phyloP scores from a whole-genome alignment of 1,139 yeast species.

The Suhomyces yuchorum region DNA sequence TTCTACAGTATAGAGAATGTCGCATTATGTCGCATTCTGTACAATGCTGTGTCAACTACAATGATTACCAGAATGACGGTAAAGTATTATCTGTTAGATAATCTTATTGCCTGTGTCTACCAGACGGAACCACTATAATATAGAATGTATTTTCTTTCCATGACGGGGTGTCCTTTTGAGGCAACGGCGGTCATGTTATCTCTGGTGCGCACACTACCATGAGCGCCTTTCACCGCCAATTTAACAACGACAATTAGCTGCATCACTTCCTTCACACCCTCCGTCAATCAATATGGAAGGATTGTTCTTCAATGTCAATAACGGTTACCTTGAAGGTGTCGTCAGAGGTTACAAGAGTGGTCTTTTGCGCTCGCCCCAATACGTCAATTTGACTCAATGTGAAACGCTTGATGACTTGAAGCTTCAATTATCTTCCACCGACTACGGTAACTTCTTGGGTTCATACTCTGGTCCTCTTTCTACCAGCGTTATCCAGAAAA shows the following conservation, averaged over 20 bases:
- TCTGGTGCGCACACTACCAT: conserved; percentile 7
- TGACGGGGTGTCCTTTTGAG: background rate
- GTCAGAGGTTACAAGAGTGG: conserved; percentile 94
- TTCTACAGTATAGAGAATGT: too few relatives aligned
- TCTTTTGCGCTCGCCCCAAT: conserved; percentile 73
- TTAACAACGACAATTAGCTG: conserved; percentile 7
- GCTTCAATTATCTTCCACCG: conserved; percentile 91
- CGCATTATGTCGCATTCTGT: too few relatives aligned
- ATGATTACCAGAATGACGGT: too few relatives aligned
- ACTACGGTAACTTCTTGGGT: conserved; percentile 87
- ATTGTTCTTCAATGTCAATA: conserved; percentile 79
- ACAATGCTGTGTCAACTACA: too few relatives aligned
- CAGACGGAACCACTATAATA: too few relatives aligned
- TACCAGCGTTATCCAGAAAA: conserved; percentile 80
- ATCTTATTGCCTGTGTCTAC: too few relatives aligned
- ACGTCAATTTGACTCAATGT: conserved; percentile 91
- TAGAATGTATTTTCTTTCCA: background rate
- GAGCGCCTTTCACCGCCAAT: conserved; percentile 3
- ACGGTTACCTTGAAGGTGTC: conserved; percentile 90
- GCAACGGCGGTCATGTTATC: background rate
- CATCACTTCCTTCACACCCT: background rate
- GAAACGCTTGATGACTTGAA: conserved; percentile 92
- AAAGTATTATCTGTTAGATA: too few relatives aligned
- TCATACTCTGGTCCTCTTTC: conserved; percentile 80
- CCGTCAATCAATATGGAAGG: conserved; percentile 65